phyloP scores from a whole-genome alignment of 2,329 filamentous ascomycete species.

The Ophiostoma piceae region DNA sequence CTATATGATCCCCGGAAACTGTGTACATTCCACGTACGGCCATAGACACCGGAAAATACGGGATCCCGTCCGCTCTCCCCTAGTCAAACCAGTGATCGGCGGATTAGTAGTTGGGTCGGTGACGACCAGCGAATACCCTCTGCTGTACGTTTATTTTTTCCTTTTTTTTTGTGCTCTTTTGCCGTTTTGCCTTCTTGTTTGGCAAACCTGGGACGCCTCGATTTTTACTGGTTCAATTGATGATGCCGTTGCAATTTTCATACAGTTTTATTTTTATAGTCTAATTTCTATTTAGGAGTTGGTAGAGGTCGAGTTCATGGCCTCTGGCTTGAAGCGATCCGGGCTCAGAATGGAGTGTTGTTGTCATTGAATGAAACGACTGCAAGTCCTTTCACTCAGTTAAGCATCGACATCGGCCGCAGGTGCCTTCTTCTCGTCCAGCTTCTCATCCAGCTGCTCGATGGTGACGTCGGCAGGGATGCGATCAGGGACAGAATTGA shows the following conservation, averaged over 20 bases:
- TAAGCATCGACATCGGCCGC: background rate
- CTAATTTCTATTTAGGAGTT: too few species aligned
- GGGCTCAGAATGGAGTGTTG: too few species aligned
- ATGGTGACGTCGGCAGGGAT: background rate
- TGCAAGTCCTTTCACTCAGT: too few species aligned
- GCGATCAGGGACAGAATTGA: background rate
- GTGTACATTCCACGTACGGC: background rate
- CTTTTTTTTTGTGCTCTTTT: background rate
- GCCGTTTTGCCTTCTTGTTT: too few species aligned
- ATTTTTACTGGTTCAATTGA: too few species aligned
- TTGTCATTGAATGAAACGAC: too few species aligned
- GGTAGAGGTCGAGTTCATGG: too few species aligned
- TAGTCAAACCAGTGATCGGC: background rate
- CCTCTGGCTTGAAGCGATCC: too few species aligned
- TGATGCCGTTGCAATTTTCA: too few species aligned
- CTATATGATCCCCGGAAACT: background rate
- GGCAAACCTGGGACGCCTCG: too few species aligned
- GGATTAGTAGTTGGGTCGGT: conserved; percentile 1
- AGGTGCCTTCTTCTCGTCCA: background rate
- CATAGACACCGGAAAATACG: background rate
- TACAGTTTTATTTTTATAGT: too few species aligned
- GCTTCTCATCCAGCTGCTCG: background rate
- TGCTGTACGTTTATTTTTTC: background rate
- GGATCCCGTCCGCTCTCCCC: background rate
- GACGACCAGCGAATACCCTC: conserved; percentile 1